These are phyloP conservation scores for Coemansia sp. DNA, from an alignment of 192 early-diverging fungal species.

Conservation along the genomic window DNA sequence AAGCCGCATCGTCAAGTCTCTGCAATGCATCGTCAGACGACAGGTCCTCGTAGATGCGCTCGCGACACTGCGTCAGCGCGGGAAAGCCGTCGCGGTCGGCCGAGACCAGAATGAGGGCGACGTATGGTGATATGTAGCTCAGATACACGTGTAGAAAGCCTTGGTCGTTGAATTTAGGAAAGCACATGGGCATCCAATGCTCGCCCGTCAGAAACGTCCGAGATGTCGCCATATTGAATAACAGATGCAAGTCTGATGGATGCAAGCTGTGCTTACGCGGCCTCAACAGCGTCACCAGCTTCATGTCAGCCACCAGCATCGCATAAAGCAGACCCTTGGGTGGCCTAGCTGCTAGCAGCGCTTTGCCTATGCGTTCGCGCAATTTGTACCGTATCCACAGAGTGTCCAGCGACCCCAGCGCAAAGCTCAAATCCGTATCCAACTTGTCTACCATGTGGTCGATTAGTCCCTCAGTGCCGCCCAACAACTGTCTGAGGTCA, in stretches of 20 bases:
- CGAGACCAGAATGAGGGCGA: constrained; percentile 73
- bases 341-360: constrained; percentile 54
- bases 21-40: constrained; percentile 41
- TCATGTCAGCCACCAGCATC: constrained; percentile 72
- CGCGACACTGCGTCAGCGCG: constrained; percentile 69
- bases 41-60: constrained; percentile 55
- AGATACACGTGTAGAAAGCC: constrained; percentile 90
- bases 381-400: constrained; percentile 66
- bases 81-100: constrained; percentile 84
- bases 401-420: constrained; percentile 75
- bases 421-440: constrained; percentile 68
- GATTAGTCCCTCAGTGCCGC: constrained; percentile 79
- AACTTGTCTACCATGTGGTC: constrained; percentile 73
- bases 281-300: constrained; percentile 72
- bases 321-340: constrained; percentile 75
- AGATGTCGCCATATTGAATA: constrained; percentile 82
- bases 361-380: constrained; percentile 67
- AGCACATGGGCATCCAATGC: constrained; percentile 92
- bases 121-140: constrained; percentile 70
- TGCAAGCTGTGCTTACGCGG: constrained; percentile 79
- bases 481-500: constrained; percentile 81
- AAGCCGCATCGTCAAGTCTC: constrained; percentile 52
- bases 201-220: constrained; percentile 76
- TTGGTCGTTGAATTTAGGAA: constrained; percentile 85
- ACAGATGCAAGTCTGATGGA: constrained; percentile 76